Evolutionary conservation across 495 filamentous ascomycete genomes (phyloP), one percentile per base, ranked within the genome.

Genomic region (Aspergillus heteromorphus): DNA sequence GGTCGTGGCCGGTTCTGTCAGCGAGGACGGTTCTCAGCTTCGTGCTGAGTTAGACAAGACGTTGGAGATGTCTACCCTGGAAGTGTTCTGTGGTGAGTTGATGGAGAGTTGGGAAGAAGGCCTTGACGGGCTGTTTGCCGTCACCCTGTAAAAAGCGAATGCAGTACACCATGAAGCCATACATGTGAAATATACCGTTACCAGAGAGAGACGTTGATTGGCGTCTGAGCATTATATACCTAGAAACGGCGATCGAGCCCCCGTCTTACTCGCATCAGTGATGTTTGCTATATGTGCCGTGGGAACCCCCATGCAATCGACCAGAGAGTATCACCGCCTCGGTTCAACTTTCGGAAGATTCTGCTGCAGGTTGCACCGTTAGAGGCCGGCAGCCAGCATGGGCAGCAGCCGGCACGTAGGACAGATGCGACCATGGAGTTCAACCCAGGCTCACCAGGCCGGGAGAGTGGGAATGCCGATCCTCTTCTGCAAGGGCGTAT

Each of bases 91-190:
- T 49, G 73, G 69, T 18, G 61, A 69, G 40, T 54, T 78, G 60
- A 74, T 71, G 66, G 73, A 78, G 45, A 77, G 75, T 56, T 78
- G 75, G 75, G 71, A 74, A 38, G 72, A 75, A 40, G 73, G 61
- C 13, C 65, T 78, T 20, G 65, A 68, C 16, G 73, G 71, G 10
- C 54, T 76, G 34, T 41, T 77, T 58, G 42, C 43, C 6, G 69
- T 75, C 40, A 69, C 52, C 38, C 49, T 72, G 23, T 74, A 55
- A 69, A 48, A 31, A 45, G 10, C 4, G 6, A 29, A n/a, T n/a
- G 21, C 13, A 2, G 14, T 29, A 16, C 23, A 27, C 10, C 16
- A 27, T 29, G 21, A 27, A 14, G 3, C 7, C 0, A 47, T 27
- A n/a, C 21, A 29, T 38, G 34, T 38, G 34, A 38, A 38, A 14